Evolutionary conservation across 176 grass and related monocot genomes (phyloP), one percentile per base, ranked within the genome.

Genomic region (Tuctoria greenei): DNA sequence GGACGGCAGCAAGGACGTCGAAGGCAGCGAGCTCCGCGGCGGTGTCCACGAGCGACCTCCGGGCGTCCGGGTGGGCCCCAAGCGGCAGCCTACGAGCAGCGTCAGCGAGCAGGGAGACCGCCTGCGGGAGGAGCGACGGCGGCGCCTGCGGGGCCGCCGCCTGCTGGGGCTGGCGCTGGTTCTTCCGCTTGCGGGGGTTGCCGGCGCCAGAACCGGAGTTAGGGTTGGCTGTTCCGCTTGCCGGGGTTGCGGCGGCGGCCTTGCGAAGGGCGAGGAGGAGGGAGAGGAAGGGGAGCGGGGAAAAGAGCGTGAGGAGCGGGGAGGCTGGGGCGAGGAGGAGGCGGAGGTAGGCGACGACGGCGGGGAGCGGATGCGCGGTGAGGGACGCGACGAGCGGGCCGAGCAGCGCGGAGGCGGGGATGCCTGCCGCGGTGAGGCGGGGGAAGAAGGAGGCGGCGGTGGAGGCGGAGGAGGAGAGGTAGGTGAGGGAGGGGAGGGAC

Each of bases 201-300:
- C 28, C 13, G 17, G 52, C 66, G 38, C 6, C 41, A 25, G 74
- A 25, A 26, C 71, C 67, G 55, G 75, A 38, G 58, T 39, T 72
- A 69, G 69, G 69, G 74, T 77, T 78, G 52, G 52, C 28, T 40
- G 38, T 7, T 21, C 37, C 34, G n/a, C n/a, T 24, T 64, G 38
- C 14, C n/a, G n/a, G n/a, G n/a, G n/a, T n/a, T n/a, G 50, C 31
- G 28, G 71, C 46, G 6, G 87, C 42, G 24, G 91, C 81, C 71
- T 85, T 87, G 79, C 91, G 88, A 28, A 97, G 71, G 50, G 88
- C 83, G 14, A 75, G 81, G 66, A 97, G 91, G 43, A 97, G 71
- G 70, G 91, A 91, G 67, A 97, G 84, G 77, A 93, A 92, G 18
- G 86, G 75, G 12, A 91, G 73, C 21, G 77, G 91, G 28, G 81